Evolutionary conservation across 345 rosid species (phyloP), one percentile per base, ranked within the genome.

Genomic region (Heritiera littoralis): DNA sequence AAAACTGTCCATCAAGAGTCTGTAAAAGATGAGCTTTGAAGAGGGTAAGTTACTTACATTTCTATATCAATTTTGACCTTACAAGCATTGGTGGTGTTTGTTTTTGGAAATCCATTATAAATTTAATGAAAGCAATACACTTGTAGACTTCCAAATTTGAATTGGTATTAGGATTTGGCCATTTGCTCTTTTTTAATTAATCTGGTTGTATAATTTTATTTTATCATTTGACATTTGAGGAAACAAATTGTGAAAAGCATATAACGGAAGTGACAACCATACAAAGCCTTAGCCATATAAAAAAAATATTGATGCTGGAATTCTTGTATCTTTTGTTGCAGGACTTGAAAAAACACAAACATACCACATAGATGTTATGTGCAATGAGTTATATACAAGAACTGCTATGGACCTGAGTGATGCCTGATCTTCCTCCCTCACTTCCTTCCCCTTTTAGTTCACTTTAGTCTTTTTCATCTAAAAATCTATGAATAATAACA

Each of bases 21-120:
- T 2, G 77, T 72, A 54, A 93, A 91, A 58, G 95, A 95, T 79
- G 97, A 92, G 86, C 92, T 91, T 78, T 93, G 85, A 84, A 66
- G 78, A 69, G 84, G 82, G 81, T 67, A 56, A 60, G 61, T 35
- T 54, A 9, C 49, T 10, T 55, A 38, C 32, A 5, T 40, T 73
- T n/a, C 17, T 48, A 23, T 28, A 11, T 48, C 51, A 48, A 5
- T 28, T 20, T 10, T 38, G 9, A 13, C 41, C 28, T 41, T 66
- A 9, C 11, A n/a, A 51, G 60, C 9, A 56, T 23, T n/a, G 60
- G 28, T 40, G 28, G 28, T 40, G 38, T 35, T 35, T 35, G 38
- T 35, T 35, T 35, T 35, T 35, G 38, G 0, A 35, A 2, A 5
- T 2, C 41, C 2, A 11, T 3, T 5, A 48, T 51, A 14, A 51